Evolutionary conservation across 345 rosid genomes (phyloP), one percentile per base, ranked within the genome.

Genomic region (Nasturtium officinale): DNA sequence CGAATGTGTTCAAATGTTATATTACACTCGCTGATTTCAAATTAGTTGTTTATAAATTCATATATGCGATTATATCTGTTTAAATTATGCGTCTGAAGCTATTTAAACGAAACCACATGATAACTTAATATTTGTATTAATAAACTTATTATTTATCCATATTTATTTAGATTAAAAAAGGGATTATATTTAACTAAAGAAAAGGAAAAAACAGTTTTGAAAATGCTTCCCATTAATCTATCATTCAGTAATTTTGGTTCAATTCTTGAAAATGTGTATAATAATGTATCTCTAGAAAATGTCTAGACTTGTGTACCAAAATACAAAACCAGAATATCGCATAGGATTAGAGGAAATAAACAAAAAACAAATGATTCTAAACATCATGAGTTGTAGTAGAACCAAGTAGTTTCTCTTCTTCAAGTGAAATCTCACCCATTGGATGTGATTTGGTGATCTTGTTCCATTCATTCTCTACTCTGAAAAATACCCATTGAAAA

Each of bases 391-490:
- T 74, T 43, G 79, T 88, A 68, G 79, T 86, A 25, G 92, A 80
- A 57, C 73, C 78, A 51, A 90, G 87, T 52, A 92, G 78, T 71
- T 85, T 87, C 45, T 89, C 89, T 68, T 90, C 94, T 81, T 92
- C 98, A 15, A 64, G 79, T 33, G 87, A 74, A 63, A 79, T 75
- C 30, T 92, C 99, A 47, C 57, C 72, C 81, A 68, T 29, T 5
- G 89, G 71, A 63, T 87, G 80, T 72, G 92, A 81, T 83, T 90
- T 96, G 37, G 88, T 90, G 68, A 87, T 90, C 76, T 90, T 92
- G 54, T 89, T 91, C 99, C 97, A 92, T 56, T 92, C 99, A 21
- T 90, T 96, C 77, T 96, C 99, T 32, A 96, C 96, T n/a, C 97
- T 89, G 80, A 96, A 96, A 75, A 96, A 92, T 38, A 87, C 76